phyloP scores from a whole-genome alignment of 2,329 filamentous ascomycete genomes.

The Arthrobotrys musiformis region DNA sequence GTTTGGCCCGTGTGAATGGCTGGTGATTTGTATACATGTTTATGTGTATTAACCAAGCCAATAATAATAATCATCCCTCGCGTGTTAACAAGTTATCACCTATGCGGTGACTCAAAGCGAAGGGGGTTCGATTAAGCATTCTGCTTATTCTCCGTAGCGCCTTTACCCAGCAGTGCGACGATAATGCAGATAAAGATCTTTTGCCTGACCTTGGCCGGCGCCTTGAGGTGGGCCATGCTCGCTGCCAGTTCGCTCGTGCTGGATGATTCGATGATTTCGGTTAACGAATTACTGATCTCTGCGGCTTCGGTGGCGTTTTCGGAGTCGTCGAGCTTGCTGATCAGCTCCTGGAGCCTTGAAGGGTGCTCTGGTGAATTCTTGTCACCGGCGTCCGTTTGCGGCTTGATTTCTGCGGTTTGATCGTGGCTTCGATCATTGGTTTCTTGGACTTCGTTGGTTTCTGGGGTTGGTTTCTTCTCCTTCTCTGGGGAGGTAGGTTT shows the following conservation, averaged over 20 bases:
- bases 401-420: neutral
- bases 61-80: no score
- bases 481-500: neutral
- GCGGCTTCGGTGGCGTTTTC: neutral
- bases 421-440: neutral
- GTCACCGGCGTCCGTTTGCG: neutral
- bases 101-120: neutral
- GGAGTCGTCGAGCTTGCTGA: neutral
- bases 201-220: neutral
- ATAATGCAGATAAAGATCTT: neutral
- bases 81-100: no score
- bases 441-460: neutral
- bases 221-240: neutral
- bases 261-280: neutral
- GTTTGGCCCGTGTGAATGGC: no score
- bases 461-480: neutral
- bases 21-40: no score
- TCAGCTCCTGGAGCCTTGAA: neutral
- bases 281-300: neutral
- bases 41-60: no score
- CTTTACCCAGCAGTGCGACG: neutral
- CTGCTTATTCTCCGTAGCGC: neutral
- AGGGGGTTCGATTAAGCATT: neutral
- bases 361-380: neutral
- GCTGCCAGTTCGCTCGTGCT: neutral